phyloP scores from a whole-genome alignment of 2,329 filamentous ascomycete species.

The Cordyceps fumosorosea region DNA sequence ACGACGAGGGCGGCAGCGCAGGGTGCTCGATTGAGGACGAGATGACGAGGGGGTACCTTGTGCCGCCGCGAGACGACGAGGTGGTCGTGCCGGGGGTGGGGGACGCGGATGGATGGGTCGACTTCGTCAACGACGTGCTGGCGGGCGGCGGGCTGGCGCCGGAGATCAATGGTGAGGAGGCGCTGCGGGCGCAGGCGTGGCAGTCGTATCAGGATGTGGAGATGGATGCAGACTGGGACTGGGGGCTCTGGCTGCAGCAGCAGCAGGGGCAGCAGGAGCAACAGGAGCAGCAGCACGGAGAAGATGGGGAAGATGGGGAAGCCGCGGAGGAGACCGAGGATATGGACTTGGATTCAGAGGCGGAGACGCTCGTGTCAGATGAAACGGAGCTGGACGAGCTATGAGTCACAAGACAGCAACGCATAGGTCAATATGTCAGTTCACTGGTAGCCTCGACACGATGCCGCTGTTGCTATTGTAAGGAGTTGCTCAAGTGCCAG shows the following conservation, averaged over 20 bases:
- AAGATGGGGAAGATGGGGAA: too few species aligned
- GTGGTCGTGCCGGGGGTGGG: conserved; percentile 15
- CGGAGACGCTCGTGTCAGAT: not conserved
- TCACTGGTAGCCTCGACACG: too few species aligned
- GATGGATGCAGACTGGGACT: conserved; percentile 17
- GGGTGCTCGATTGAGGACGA: conserved; percentile 25
- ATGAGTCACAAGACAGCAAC: too few species aligned
- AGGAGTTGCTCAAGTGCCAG: too few species aligned
- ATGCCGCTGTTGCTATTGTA: too few species aligned
- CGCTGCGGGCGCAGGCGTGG: conserved; percentile 20
- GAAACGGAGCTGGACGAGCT: not conserved
- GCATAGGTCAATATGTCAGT: too few species aligned
- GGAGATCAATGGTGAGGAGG: conserved; percentile 21
- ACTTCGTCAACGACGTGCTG: conserved; percentile 22
- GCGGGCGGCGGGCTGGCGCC: conserved; percentile 19
- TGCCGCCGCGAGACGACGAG: conserved; percentile 17
- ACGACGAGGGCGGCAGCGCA: conserved; percentile 9
- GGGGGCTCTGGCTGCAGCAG: conserved; percentile 19
- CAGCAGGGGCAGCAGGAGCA: conserved; percentile 1
- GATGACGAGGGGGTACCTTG: conserved; percentile 26
- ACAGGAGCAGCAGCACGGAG: too few species aligned
- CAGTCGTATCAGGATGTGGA: conserved; percentile 17
- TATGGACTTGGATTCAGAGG: not conserved
- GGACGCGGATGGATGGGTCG: conserved; percentile 21
- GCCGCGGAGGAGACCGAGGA: not conserved